Evolutionary conservation across 805 yeast genomes (phyloP), one percentile per base, ranked within the genome.

Genomic region (Teunomyces atbi): DNA sequence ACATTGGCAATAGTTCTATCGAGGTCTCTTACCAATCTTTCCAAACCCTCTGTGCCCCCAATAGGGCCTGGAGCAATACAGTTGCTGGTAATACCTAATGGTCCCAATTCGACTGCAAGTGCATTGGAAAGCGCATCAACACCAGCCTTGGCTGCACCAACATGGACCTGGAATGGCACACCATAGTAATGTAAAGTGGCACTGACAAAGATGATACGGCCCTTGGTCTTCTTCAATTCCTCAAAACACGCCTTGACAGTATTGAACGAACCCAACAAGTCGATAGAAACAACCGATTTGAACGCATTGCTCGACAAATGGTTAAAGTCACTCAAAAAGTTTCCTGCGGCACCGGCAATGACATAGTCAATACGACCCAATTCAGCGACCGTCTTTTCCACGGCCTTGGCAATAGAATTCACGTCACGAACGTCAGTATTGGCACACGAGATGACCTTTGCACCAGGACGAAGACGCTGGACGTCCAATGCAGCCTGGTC

Each of bases 281-380:
- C 77, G 41, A 72, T 71, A 32, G 56, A 52, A 15, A 70, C 62
- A 19, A 72, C 75, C 11, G 68, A 53, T 43, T 67, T 63, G 58
- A 71, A 71, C 11, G 75, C 76, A 50, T 70, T 69, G 44, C 66
- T 57, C 27, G 75, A 69, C 47, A 72, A 61, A 47, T 71, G 76
- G 53, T 71, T 71, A 57, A 69, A 72, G 54, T 71, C 76, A 41
- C 65, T 51, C 40, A 71, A 57, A 47, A 69, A 71, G 56, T 71
- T 71, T 6, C 76, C 75, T 0, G 76, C 76, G 3, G 76, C 74
- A 5, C 77, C 77, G 11, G 75, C 74, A 52, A 72, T 71, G 7
- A 72, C 73, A 47, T 50, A 70, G 53, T 72, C 77, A 30, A 72
- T 71, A 48, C 73, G 58, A 5, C 76, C 76, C 42, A 71, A 62